Base-by-base conservation (phyloP, 345 rosid genomes). In the Citrus maxima region DNA sequence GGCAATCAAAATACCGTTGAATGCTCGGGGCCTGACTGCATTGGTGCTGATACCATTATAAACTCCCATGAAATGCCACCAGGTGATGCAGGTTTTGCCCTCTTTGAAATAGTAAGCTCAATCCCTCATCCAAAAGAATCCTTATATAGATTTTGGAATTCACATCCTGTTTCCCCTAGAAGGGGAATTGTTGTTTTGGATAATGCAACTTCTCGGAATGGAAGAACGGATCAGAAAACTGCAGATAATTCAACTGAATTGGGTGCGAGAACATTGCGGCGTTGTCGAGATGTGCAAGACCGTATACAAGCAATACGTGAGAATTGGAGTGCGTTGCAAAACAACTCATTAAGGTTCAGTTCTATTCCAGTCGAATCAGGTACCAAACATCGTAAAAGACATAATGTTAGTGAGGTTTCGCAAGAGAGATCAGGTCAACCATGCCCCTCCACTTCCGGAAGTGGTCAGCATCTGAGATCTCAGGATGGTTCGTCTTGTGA, bases 261-360 rank as follows among this genome's bases (percentile, higher is more conserved):
- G 1, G 77, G 68, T 49, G 91, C 84, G 16, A 88, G 93, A 84
- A 89, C 91, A 6, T 78, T 88, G 80, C 81, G 19, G 14, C 67
- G 5, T 58, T 85, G 90, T 72, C 89, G 85, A 19, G 79, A 87
- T 84, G 87, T 88, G 42, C 86, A 82, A 7, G 73, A 77, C 22
- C 88, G 74, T 40, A 78, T 88, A 68, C 80, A 32, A 65, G 82
- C 79, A 28, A 68, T 91, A 71, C 88, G 89, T 25, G 90, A 87
- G 54, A 89, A 91, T 78, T 91, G 91, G 93, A 80, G 72, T 70
- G 79, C 88, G 14, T 65, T 91, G 73, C 88, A 71, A 77, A 82
- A 9, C 61, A 87, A 90, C 30, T 87, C 87, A 25, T 73, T 86
- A 65, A 81, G 78, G 63, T 91, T 91, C 83, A 72, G 82, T 56